Evolutionary conservation across 148 eudicot genomes (phyloP).

Genomic region (Hydrangea macrophylla): DNA sequence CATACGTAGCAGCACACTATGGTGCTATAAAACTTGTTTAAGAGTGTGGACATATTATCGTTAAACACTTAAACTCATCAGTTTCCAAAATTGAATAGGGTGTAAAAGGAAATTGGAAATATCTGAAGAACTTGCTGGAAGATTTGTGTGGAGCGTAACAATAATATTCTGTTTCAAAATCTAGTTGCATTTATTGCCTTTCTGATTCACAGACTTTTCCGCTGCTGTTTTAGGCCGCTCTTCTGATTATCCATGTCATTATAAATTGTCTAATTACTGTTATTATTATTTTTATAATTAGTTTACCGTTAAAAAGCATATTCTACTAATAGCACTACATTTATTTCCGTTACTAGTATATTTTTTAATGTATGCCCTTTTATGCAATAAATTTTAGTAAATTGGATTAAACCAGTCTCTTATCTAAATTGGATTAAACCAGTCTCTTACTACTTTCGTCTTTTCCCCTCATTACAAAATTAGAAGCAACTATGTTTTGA

Average conservation of each 20-base stretch:
- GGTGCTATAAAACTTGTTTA: not conserved
- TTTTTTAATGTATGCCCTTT: not conserved
- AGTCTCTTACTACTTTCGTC: too few species aligned
- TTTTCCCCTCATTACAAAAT: too few species aligned
- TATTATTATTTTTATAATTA: too few species aligned
- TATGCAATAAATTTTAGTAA: constrained; percentile 26
- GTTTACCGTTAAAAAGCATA: too few species aligned
- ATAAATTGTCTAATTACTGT: too few species aligned
- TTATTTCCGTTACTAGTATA: too few species aligned
- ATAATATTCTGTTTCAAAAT: not conserved
- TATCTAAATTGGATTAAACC: too few species aligned
- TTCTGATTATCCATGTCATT: not conserved
- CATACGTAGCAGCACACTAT: not conserved
- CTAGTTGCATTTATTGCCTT: not conserved
- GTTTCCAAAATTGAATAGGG: not conserved
- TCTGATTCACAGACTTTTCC: not conserved
- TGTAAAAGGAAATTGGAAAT: not conserved
- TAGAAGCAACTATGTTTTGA: too few species aligned
- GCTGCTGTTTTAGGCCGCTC: not conserved
- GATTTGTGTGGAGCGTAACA: not conserved
- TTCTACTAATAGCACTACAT: too few species aligned
- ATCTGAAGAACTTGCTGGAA: not conserved
- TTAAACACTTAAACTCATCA: too few species aligned
- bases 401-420: too few species aligned
- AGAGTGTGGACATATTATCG: not conserved